A percentile compares a stretch with the other conserved stretches of the same genome.
Conservation (phyloP, 495 filamentous ascomycete species). For the Daldinia childiae region DNA sequence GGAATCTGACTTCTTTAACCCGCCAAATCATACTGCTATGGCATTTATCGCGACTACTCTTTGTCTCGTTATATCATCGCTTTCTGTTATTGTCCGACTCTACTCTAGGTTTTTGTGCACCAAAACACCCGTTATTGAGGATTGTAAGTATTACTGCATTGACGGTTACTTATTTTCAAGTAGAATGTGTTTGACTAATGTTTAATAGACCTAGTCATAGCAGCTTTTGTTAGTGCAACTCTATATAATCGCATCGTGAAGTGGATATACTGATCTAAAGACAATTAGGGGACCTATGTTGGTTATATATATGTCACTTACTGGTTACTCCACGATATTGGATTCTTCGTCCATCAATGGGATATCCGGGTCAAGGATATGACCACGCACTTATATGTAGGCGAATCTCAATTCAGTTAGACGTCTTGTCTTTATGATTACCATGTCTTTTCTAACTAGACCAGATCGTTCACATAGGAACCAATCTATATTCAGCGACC, state of each 20-base stretch:
- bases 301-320: constrained; percentile 13
- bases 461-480: constrained; percentile 32
- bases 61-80: constrained; percentile 13
- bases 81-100: constrained; percentile 7
- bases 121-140: constrained; percentile 6
- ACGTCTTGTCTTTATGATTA: too few relatives aligned
- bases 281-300: constrained; percentile 3
- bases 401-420: background rate
- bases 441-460: background rate
- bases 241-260: background rate
- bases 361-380: constrained; percentile 19
- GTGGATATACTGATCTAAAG: background rate
- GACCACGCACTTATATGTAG: constrained; percentile 1
- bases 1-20: constrained; percentile 27
- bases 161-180: background rate
- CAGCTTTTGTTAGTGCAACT: constrained; percentile 9
- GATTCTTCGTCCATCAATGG: constrained; percentile 30
- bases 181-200: background rate
- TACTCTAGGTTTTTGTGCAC: constrained; percentile 14
- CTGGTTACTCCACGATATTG: background rate
- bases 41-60: constrained; percentile 12
- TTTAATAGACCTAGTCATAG: constrained; percentile 10
- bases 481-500: constrained; percentile 30
- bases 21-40: constrained; percentile 30
- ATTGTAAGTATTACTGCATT: constrained; percentile 10